Conservation (phyloP, 2,329 filamentous ascomycete species). For the Curvularia sp. region DNA sequence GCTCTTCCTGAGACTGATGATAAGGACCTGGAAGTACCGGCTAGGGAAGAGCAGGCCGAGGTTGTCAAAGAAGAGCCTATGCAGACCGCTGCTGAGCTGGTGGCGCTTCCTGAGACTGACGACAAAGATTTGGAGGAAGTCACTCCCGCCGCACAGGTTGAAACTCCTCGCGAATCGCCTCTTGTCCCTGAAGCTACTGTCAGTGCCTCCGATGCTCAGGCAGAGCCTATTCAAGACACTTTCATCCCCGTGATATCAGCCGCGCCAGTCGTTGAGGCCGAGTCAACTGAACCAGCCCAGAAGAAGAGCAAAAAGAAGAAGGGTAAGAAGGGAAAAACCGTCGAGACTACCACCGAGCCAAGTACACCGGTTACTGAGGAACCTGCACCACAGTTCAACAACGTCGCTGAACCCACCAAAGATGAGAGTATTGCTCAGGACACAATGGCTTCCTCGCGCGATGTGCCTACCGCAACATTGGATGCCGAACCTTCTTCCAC, state of each 20-base stretch:
- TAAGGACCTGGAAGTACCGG: conserved; percentile 3
- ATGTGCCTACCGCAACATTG: not conserved
- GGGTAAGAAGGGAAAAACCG: conserved; percentile 29
- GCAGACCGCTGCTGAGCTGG: conserved; percentile 4
- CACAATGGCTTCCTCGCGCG: conserved; percentile 1
- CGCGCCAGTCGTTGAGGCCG: not conserved
- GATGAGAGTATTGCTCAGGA: conserved; percentile 9
- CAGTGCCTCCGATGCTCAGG: not conserved
- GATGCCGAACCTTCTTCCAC: conserved; percentile 5
- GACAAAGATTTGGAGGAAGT: conserved; percentile 10
- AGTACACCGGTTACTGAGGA: conserved; percentile 17
- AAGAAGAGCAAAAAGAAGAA: conserved; percentile 40
- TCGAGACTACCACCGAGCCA: conserved; percentile 16
- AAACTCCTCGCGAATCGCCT: not conserved
- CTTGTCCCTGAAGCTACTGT: not conserved
- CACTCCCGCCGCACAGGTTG: not conserved
- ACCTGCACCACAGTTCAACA: conserved; percentile 11
- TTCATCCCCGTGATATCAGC: not conserved
- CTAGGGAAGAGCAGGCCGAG: not conserved
- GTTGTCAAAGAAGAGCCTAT: not conserved
- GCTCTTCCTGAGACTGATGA: conserved; percentile 10
- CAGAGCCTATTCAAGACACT: conserved; percentile 17
- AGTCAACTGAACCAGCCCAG: conserved; percentile 9
- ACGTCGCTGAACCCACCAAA: conserved; percentile 7
- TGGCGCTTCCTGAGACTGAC: conserved; percentile 9